A percentile compares a stretch with the other conserved stretches of the same genome.
These are phyloP conservation scores for Coemansia sp. DNA, from an alignment of 192 early-diverging fungal genomes.

Conservation along the genomic window DNA sequence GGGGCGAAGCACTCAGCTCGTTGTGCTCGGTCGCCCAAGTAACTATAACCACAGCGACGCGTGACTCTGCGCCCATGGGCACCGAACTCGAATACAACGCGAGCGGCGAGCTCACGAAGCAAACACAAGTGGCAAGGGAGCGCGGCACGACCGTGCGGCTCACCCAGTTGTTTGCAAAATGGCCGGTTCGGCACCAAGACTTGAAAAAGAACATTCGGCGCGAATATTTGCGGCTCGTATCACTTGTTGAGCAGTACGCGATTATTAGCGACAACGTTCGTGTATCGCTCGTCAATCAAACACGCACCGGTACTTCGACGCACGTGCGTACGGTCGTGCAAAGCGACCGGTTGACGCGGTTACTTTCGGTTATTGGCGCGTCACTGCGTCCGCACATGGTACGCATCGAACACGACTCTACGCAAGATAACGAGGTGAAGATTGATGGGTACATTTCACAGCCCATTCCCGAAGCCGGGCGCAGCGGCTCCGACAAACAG, in stretches of 20 bases:
- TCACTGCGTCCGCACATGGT: conserved; percentile 49
- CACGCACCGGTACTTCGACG: conserved; percentile 12
- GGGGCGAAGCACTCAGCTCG: conserved; percentile 90
- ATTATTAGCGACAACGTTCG: conserved; percentile 69
- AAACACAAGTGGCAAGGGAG: conserved; percentile 57
- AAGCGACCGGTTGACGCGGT: conserved; percentile 28
- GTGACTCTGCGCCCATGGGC: conserved; percentile 56
- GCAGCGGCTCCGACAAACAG: conserved; percentile 79
- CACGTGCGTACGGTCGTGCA: conserved; percentile 17
- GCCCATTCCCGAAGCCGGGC: conserved; percentile 64
- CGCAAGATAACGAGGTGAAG: conserved; percentile 11
- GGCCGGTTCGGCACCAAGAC: conserved; percentile 86
- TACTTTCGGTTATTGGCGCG: conserved; percentile 75
- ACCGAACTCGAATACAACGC: conserved; percentile 67
- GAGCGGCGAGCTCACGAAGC: conserved; percentile 58
- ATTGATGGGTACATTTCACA: conserved; percentile 60
- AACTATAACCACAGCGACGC: conserved; percentile 68
- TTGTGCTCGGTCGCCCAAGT: conserved; percentile 67
- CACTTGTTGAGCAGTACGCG: conserved; percentile 81
- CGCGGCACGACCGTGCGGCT: conserved; percentile 81
- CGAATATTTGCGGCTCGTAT: conserved; percentile 77
- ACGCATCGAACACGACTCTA: neutral
- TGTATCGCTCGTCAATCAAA: conserved; percentile 64
- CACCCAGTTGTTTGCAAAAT: conserved; percentile 69
- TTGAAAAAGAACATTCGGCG: conserved; percentile 79